These are phyloP conservation scores for Sanghuangporus weigelae DNA, from an alignment of 1,284 basidiomycete species.

Conservation along the genomic window DNA sequence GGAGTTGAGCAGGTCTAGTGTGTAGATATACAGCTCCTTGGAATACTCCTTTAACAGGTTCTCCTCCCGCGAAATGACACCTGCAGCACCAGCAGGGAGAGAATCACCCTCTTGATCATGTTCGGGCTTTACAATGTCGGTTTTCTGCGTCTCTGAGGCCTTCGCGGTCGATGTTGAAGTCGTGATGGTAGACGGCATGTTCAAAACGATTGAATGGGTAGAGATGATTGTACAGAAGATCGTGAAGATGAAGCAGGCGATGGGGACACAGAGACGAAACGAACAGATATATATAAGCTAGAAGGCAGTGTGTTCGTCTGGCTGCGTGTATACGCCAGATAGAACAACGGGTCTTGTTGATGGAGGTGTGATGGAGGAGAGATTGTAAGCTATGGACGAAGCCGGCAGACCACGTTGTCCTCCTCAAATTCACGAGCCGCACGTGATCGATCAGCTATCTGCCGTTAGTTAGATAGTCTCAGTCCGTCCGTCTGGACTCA, in stretches of 20 bases:
- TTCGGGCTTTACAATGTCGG: background rate
- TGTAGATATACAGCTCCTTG: constrained; percentile 17
- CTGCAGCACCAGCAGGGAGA: background rate
- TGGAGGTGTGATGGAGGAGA: background rate
- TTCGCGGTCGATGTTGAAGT: background rate
- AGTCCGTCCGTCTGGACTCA: background rate
- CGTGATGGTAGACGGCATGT: background rate
- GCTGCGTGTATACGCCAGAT: constrained; percentile 4
- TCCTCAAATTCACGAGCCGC: background rate
- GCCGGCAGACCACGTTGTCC: background rate
- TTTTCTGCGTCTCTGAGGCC: background rate
- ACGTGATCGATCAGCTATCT: background rate
- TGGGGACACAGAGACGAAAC: background rate
- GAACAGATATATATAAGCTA: background rate
- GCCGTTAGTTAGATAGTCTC: background rate
- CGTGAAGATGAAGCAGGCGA: background rate
- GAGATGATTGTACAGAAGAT: background rate
- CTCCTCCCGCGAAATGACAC: constrained; percentile 1
- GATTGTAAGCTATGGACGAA: background rate
- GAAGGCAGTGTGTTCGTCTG: background rate
- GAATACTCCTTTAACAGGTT: constrained; percentile 12
- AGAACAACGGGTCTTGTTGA: background rate
- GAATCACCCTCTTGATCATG: background rate
- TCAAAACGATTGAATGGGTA: background rate
- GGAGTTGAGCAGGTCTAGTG: constrained; percentile 12